These are phyloP conservation scores for Evansstolkia leycettana DNA, from an alignment of 495 filamentous ascomycete species.

Conservation along the genomic window DNA sequence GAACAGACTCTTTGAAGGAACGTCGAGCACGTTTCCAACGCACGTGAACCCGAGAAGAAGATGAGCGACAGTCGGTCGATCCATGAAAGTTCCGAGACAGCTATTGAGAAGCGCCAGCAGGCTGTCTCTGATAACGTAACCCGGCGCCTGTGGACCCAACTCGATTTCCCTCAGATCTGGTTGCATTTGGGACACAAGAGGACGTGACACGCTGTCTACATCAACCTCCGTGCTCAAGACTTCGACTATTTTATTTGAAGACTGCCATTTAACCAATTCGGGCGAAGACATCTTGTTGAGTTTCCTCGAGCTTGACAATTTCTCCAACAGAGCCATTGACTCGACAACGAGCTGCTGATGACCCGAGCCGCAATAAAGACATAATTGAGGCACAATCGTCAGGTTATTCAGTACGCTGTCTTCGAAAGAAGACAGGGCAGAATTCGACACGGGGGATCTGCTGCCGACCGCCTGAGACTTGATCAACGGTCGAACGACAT, in stretches of 20 bases:
- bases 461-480: constrained; percentile 38
- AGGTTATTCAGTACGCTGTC: constrained; percentile 79
- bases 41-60: constrained; percentile 80
- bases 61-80: constrained; percentile 75
- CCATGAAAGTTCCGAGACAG: constrained; percentile 56
- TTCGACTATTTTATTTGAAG: constrained; percentile 66
- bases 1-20: constrained; percentile 53
- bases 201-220: constrained; percentile 52
- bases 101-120: constrained; percentile 74
- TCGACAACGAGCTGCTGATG: constrained; percentile 63
- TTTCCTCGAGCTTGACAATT: constrained; percentile 68
- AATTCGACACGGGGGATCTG: constrained; percentile 47
- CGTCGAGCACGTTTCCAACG: constrained; percentile 47
- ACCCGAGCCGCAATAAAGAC: constrained; percentile 70
- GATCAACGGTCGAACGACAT: constrained; percentile 69
- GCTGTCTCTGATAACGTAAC: constrained; percentile 63
- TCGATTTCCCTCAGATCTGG: constrained; percentile 49
- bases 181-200: constrained; percentile 53
- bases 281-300: constrained; percentile 43
- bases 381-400: constrained; percentile 60
- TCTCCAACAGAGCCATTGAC: constrained; percentile 70
- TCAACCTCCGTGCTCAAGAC: constrained; percentile 62
- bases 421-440: constrained; percentile 72
- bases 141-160: constrained; percentile 45
- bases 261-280: constrained; percentile 37